Conservation (phyloP, 2,329 filamentous ascomycete species). For the Ceratocystis variospora region DNA sequence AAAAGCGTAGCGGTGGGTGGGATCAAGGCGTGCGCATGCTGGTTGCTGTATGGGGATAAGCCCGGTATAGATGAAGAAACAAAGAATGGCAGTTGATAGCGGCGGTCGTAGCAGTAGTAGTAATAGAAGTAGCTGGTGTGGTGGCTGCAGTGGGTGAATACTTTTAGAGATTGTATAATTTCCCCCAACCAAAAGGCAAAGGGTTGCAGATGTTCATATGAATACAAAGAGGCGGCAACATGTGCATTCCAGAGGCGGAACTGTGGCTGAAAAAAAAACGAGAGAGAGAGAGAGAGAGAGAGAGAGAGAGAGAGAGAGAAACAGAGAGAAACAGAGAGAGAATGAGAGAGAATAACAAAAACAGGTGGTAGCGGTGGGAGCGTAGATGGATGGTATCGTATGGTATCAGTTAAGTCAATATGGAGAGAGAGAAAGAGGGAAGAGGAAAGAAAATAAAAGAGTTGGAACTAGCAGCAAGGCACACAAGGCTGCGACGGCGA, state of each 20-base stretch:
- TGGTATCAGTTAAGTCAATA: conserved; percentile 8
- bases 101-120: background rate
- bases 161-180: background rate
- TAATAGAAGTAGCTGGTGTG: background rate
- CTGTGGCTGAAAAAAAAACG: conserved; percentile 8
- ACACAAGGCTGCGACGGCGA: conserved; percentile 1
- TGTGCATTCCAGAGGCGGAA: conserved; percentile 15
- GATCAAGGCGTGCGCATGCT: conserved; percentile 9
- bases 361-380: background rate
- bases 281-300: background rate
- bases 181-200: background rate
- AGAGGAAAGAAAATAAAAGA: background rate
- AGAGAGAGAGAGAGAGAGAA: conserved; percentile 2
- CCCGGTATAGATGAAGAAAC: background rate
- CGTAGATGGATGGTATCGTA: background rate
- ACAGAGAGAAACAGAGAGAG: background rate
- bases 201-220: conserved; percentile 10
- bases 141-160: background rate
- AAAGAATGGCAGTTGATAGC: background rate
- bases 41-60: background rate
- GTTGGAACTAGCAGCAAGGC: conserved; percentile 6
- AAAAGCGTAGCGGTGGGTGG: background rate
- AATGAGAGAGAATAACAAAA: conserved; percentile 1
- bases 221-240: conserved; percentile 11
- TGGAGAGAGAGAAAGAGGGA: background rate